Conservation (phyloP, 73 alveolate genomes). For the Symbiodinium natans region DNA sequence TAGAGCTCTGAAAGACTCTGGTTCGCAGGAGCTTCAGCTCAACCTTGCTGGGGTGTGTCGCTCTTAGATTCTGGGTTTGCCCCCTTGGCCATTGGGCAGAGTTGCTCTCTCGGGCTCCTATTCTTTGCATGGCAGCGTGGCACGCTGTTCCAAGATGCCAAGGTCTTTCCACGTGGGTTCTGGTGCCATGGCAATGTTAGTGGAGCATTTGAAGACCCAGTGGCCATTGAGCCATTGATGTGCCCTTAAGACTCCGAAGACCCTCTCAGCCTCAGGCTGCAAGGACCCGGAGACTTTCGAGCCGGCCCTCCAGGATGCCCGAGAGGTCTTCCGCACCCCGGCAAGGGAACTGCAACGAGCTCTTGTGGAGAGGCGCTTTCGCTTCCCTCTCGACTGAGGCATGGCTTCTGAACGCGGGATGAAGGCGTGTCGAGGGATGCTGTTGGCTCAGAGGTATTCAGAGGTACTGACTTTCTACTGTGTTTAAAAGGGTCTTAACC, state of each 20-base stretch:
- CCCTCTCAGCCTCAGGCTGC: constrained; percentile 41
- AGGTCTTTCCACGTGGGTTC: constrained; percentile 91
- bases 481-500: no score
- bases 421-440: not conserved
- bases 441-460: no score
- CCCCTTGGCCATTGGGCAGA: no score
- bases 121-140: no score
- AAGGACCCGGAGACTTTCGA: constrained; percentile 65
- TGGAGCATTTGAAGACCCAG: no score
- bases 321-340: constrained; percentile 67
- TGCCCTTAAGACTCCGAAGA: no score
- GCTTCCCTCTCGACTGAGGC: not conserved
- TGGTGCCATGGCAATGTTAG: not conserved
- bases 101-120: no score
- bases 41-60: constrained; percentile 73
- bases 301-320: constrained; percentile 70
- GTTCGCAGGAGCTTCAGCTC: constrained; percentile 62
- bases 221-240: no score
- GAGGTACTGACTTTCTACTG: no score
- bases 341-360: not conserved
- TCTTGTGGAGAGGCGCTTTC: not conserved
- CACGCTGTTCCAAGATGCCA: no score
- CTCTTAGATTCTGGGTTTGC: no score
- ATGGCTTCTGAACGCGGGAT: constrained; percentile 11
- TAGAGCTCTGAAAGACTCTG: not conserved